Percentiles rank a stretch among this genome's conserved stretches.
phyloP scores from a whole-genome alignment of 1,284 basidiomycete genomes.

The Cutaneotrichosporon cutaneum region DNA sequence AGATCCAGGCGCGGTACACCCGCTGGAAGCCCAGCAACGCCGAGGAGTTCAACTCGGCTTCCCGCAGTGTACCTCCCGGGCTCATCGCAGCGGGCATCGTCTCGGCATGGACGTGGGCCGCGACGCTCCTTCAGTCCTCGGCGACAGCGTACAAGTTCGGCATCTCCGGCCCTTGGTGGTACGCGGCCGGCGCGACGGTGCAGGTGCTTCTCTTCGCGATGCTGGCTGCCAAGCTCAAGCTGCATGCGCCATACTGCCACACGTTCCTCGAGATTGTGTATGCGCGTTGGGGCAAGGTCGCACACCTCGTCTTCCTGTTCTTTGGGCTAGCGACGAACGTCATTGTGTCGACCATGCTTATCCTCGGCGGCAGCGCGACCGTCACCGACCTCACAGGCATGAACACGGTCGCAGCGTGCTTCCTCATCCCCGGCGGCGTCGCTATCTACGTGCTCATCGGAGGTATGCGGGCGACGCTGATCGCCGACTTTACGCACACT shows the following conservation, averaged over 20 bases:
- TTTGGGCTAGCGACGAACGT: slow-evolving; percentile 75
- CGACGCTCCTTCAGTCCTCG: slow-evolving; percentile 53
- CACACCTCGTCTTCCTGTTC: slow-evolving; percentile 74
- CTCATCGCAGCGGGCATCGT: slow-evolving; percentile 88
- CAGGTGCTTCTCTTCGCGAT: slow-evolving; percentile 59
- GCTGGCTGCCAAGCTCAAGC: slow-evolving; percentile 60
- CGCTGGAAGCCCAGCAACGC: slow-evolving; percentile 52
- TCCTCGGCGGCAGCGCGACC: slow-evolving; percentile 72
- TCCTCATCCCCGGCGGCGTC: slow-evolving; percentile 58
- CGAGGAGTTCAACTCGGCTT: slow-evolving; percentile 76
- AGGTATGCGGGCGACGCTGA: slow-evolving; percentile 57
- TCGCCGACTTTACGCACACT: slow-evolving; percentile 68
- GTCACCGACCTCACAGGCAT: slow-evolving; percentile 78
- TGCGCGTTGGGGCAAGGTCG: slow-evolving; percentile 68
- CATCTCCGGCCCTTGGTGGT: slow-evolving; percentile 58
- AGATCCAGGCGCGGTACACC: slow-evolving; percentile 46
- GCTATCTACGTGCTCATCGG: slow-evolving; percentile 57
- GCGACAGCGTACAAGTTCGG: slow-evolving; percentile 66
- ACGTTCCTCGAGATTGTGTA: slow-evolving; percentile 63
- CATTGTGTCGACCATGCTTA: slow-evolving; percentile 64
- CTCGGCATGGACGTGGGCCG: slow-evolving; percentile 60
- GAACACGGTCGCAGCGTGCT: slow-evolving; percentile 75
- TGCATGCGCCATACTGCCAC: slow-evolving; percentile 56
- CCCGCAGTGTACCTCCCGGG: slow-evolving; percentile 72
- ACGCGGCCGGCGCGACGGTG: slow-evolving; percentile 53